These are phyloP conservation scores for Paspalum notatum DNA, from an alignment of 176 grass and related monocot species.

Conservation along the genomic window DNA sequence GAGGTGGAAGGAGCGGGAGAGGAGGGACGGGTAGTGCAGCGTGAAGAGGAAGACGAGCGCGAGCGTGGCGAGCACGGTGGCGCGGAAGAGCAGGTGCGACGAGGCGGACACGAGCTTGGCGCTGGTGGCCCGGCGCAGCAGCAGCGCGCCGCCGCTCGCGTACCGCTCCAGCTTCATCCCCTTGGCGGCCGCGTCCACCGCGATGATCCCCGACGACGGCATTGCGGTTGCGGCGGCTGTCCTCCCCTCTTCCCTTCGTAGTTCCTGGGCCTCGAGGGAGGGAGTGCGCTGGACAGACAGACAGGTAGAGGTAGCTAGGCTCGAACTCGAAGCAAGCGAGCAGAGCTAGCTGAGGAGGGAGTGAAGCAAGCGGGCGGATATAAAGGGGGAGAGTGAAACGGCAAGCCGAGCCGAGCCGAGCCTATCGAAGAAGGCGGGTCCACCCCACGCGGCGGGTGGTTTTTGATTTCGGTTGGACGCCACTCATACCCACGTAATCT, in stretches of 20 bases:
- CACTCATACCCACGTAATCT: no score
- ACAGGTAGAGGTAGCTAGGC: conserved; percentile 1
- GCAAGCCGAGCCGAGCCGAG: accelerated
- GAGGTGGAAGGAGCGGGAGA: conserved; percentile 63
- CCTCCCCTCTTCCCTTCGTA: neutral
- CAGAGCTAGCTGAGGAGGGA: conserved; percentile 44
- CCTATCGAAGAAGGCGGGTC: neutral
- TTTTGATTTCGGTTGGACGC: conserved; percentile 49
- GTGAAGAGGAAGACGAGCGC: conserved; percentile 72
- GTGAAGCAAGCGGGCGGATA: conserved; percentile 6
- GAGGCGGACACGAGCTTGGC: conserved; percentile 64
- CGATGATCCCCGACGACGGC: conserved; percentile 28
- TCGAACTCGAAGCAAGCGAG: conserved; percentile 14
- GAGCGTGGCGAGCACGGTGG: conserved; percentile 68
- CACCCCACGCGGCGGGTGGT: conserved; percentile 25
- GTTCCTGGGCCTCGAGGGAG: neutral
- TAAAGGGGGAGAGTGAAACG: conserved; percentile 23
- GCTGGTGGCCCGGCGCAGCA: conserved; percentile 60
- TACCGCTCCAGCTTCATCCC: conserved; percentile 69
- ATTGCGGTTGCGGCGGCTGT: conserved; percentile 17
- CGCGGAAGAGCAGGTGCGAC: conserved; percentile 71
- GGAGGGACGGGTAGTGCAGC: conserved; percentile 85
- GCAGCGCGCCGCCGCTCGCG: conserved; percentile 55
- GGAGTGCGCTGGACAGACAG: neutral
- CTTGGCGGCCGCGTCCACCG: conserved; percentile 56